Percentiles rank a stretch among this genome's conserved stretches.
Conservation (phyloP, 345 rosid genomes). For the Eucalyptus curtisii region DNA sequence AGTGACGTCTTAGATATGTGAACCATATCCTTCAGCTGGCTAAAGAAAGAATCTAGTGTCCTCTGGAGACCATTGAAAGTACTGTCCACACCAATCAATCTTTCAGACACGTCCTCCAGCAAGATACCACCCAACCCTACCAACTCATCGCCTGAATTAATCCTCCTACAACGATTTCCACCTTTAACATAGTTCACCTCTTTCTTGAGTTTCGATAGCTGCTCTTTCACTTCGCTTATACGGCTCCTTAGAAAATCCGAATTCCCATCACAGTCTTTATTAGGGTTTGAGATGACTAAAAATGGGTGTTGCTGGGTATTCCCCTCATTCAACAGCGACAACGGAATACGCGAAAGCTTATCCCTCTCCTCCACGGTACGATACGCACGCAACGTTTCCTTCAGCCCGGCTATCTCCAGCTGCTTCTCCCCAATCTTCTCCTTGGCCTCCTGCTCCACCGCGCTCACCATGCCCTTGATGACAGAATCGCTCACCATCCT, state of each 20-base stretch:
- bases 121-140: constrained; percentile 33
- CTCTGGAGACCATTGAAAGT: constrained; percentile 22
- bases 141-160: constrained; percentile 15
- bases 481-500: constrained; percentile 76
- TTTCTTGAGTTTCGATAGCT: constrained; percentile 42
- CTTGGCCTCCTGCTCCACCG: constrained; percentile 54
- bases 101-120: constrained; percentile 20
- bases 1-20: constrained; percentile 19
- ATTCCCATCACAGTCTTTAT: background rate
- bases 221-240: constrained; percentile 23
- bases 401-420: constrained; percentile 37
- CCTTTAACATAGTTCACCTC: constrained; percentile 37
- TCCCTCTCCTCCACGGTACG: constrained; percentile 10
- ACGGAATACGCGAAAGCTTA: background rate
- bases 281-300: background rate
- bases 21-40: constrained; percentile 11
- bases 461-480: constrained; percentile 59
- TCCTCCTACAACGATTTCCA: constrained; percentile 13
- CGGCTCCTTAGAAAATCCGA: constrained; percentile 21
- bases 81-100: constrained; percentile 19
- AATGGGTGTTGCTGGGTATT: background rate
- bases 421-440: constrained; percentile 59
- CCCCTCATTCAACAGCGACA: background rate
- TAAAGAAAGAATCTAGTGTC: constrained; percentile 18
- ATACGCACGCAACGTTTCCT: constrained; percentile 21